Base-by-base conservation (phyloP, 2,329 filamentous ascomycete genomes). In the Pseudogymnoascus sp. region DNA sequence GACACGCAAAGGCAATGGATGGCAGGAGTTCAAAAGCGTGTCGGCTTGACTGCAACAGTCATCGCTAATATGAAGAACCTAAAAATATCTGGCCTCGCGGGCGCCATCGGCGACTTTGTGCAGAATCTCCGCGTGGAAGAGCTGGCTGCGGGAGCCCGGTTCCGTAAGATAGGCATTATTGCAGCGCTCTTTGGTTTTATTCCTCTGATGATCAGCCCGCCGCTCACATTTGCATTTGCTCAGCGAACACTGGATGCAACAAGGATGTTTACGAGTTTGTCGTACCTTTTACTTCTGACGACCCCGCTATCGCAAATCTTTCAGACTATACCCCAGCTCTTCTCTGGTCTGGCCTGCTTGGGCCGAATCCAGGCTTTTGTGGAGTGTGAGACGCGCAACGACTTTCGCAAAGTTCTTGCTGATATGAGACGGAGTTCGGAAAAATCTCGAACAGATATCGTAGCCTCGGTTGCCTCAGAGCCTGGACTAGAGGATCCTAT, bases 41-140 rank as follows among this genome's bases (percentile, higher is more conserved):
- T 69, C 36, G 59, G 47, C 14, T 18, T 67, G 3, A 69, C 68
- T 7, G 65, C 60, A 20, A 61, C 66, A 2, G 61, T 37, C 20
- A 70, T 77, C 22, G 66, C 68, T 2, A 70, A 68, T 57, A 76
- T 78, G 70, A 77, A 76, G 63, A 65, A 69, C 36, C 64, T 78
- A 16, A 76, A 74, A 60, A 74, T 77, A 50, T 71, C 71, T 1
- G 75, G 75, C 1, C 67, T 78, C 9, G 61, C 72, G 4, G 66
- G 58, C 14, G 62, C 70, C 4, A 63, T 76, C 1, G 66, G 68
- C 18, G 61, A 65, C 2, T 63, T 71, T 2, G 67, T 77, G 3
- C 73, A 77, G 59, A 63, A 61, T 1, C 62, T 76, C 20, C 71
- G 76, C 5, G 60, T 71, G 1, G 64, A 71, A 3, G 76, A 77